phyloP scores from a whole-genome alignment of 2,329 filamentous ascomycete genomes.

The Penicillium sp. region DNA sequence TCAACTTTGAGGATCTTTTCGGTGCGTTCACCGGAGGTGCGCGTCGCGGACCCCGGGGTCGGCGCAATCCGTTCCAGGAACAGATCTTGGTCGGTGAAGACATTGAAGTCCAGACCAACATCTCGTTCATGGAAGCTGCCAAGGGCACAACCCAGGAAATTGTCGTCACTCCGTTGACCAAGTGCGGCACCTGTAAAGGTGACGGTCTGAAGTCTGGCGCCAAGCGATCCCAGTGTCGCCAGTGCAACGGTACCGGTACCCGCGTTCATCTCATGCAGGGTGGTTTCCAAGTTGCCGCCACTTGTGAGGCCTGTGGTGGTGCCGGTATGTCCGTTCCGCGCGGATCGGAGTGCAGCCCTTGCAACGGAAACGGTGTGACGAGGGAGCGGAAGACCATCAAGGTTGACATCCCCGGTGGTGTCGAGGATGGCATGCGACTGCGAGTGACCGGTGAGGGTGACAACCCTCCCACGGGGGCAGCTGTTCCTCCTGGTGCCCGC shows the following conservation, averaged over 20 bases:
- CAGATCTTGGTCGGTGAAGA: slow-evolving; percentile 87
- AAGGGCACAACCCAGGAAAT: slow-evolving; percentile 91
- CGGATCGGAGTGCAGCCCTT: slow-evolving; percentile 78
- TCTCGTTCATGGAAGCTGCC: slow-evolving; percentile 94
- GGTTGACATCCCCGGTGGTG: slow-evolving; percentile 90
- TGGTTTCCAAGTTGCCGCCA: slow-evolving; percentile 94
- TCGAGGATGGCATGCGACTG: slow-evolving; percentile 94
- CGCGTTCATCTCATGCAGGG: slow-evolving; percentile 86
- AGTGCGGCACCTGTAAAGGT: slow-evolving; percentile 81
- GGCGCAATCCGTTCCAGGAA: slow-evolving; percentile 74
- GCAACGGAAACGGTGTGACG: slow-evolving; percentile 79
- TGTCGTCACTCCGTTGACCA: slow-evolving; percentile 74
- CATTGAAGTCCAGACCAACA: slow-evolving; percentile 89
- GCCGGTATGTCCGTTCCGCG: slow-evolving; percentile 73
- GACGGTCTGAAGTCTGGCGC: slow-evolving; percentile 81
- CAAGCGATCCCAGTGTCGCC: slow-evolving; percentile 70
- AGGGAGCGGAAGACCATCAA: slow-evolving; percentile 80
- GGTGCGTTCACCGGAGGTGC: slow-evolving; percentile 73
- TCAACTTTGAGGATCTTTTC: slow-evolving; percentile 97
- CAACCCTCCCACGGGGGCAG: slow-evolving; percentile 73
- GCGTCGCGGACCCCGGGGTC: slow-evolving; percentile 53
- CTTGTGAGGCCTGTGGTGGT: slow-evolving; percentile 79
- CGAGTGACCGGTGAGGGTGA: slow-evolving; percentile 85
- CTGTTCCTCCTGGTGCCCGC: slow-evolving; percentile 62
- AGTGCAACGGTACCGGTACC: slow-evolving; percentile 83